These are phyloP conservation scores for Psilocybe subaeruginosa DNA, from an alignment of 768 basidiomycete species.

Conservation along the genomic window DNA sequence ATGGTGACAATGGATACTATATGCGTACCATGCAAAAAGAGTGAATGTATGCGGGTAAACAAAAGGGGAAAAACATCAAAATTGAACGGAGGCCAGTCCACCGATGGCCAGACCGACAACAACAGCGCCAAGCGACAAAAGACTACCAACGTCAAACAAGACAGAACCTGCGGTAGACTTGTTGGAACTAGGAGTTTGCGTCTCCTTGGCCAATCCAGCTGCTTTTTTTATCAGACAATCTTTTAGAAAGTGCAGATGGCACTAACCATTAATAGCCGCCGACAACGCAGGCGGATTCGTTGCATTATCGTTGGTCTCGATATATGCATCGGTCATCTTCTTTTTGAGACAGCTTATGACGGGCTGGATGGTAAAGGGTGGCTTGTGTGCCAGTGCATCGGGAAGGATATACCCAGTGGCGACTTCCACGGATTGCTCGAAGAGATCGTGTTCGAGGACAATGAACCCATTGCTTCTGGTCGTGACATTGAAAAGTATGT, in stretches of 20 bases:
- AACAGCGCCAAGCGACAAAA: constrained; percentile 4
- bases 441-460: constrained; percentile 86
- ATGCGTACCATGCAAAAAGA: too few species aligned
- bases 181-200: neutral
- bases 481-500: constrained; percentile 66
- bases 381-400: constrained; percentile 69
- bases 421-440: constrained; percentile 82
- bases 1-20: too few species aligned
- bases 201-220: neutral
- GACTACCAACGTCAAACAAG: neutral
- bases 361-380: constrained; percentile 73
- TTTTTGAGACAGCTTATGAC: constrained; percentile 71
- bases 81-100: constrained; percentile 1
- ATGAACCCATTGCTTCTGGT: constrained; percentile 78
- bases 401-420: constrained; percentile 89
- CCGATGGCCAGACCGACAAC: constrained; percentile 2
- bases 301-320: constrained; percentile 79
- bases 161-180: constrained; percentile 4
- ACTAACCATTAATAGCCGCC: constrained; percentile 22
- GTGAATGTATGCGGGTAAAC: neutral
- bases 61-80: neutral
- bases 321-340: constrained; percentile 68
- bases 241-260: neutral
- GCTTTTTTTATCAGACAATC: neutral
- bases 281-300: constrained; percentile 53